Evolutionary conservation across 2,329 filamentous ascomycete species (phyloP), one percentile per base, ranked within the genome.

Genomic region (Colletotrichum higginsianum): DNA sequence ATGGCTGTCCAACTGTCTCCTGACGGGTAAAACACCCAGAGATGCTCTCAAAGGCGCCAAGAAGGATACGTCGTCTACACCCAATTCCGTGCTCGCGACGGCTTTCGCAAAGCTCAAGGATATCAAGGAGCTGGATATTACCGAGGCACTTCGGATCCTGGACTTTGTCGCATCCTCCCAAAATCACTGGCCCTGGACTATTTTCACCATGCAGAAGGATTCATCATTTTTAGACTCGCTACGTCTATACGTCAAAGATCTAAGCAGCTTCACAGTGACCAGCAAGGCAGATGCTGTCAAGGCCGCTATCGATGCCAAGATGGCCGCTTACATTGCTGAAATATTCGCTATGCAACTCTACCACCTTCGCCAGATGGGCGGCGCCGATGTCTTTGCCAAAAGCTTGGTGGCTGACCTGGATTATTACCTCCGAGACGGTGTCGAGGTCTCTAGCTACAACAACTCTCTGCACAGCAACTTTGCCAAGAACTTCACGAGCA

Each of bases 181-280:
- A 78, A 96, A 98, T 80, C 94, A 95, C 78, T 98, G 96, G 96
- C 93, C 95, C 1, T 98, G 96, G 94, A 95, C 94, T 1, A 95
- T 97, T 67, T 92, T 94, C 67, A 91, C 93, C 49, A 84, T 97
- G 46, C 90, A 93, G 73, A 91, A 91, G 71, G 93, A 97, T 76
- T 87, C 89, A 0, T 85, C 86, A 0, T 96, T 98, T 77, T 88
- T 98, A 67, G 86, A 90, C 52, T 89, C 90, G 66, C 87, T 98
- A 21, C 88, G 93, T 21, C 86, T 87, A 4, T 96, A 94, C 79
- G 87, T 96, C 44, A 88, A 87, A 13, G 82, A 85, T 5, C 82
- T 93, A 26, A 86, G 86, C 68, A 80, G 89, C 5, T 85, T 87
- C 1, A 81, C 86, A 6, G 70, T 87, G 38, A 87, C 86, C 1